Conservation (phyloP, 495 filamentous ascomycete genomes). For the Penicillium goetzii region DNA sequence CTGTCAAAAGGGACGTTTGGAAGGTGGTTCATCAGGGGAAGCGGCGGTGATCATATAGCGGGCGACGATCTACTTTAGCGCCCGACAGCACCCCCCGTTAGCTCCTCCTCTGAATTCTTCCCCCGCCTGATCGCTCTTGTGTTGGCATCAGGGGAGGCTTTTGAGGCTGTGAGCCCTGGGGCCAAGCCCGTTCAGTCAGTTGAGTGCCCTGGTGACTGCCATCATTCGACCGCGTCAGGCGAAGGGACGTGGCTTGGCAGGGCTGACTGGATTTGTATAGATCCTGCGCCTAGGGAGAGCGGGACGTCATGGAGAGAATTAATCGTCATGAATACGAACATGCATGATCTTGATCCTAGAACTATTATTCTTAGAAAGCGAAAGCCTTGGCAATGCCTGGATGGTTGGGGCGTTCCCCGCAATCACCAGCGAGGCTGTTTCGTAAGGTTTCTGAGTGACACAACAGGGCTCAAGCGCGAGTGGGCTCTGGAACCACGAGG, state of each 20-base stretch:
- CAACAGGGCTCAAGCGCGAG: not conserved
- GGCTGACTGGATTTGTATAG: not conserved
- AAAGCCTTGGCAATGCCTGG: not conserved
- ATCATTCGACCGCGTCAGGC: constrained; percentile 23
- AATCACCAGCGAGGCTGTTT: not conserved
- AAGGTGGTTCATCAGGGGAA: constrained; percentile 27
- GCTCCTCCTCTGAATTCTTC: not conserved
- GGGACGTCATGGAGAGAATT: not conserved
- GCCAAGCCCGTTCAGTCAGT: constrained; percentile 1
- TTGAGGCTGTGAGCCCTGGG: constrained; percentile 14
- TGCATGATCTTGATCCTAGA: not conserved
- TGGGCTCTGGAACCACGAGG: not conserved
- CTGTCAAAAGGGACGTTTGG: constrained; percentile 10
- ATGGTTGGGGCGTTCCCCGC: not conserved
- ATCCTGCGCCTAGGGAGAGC: not conserved
- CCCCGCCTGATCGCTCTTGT: constrained; percentile 15
- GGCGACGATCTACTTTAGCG: constrained; percentile 28
- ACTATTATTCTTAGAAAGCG: not conserved
- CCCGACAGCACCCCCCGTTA: not conserved
- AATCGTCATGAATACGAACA: not conserved
- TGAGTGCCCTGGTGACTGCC: constrained; percentile 11
- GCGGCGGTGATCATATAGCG: constrained; percentile 33
- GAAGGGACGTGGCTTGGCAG: constrained; percentile 8
- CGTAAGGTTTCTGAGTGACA: not conserved
- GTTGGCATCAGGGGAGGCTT: not conserved